These are phyloP conservation scores for Ensete glaucum DNA, from an alignment of 176 grass and related monocot genomes.

Conservation along the genomic window DNA sequence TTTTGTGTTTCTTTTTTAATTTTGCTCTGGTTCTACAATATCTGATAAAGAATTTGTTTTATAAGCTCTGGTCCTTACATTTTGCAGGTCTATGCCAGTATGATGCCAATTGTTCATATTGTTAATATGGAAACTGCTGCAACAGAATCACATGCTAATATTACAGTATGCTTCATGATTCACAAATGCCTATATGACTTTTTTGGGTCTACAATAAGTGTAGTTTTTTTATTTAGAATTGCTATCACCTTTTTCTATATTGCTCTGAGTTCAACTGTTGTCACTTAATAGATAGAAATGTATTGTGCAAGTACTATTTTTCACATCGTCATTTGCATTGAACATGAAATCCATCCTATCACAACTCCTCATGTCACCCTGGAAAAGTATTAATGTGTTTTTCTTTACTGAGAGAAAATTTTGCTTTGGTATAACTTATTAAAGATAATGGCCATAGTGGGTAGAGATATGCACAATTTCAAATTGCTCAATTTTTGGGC, in stretches of 20 bases:
- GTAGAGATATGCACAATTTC: too few species aligned
- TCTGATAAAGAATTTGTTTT: neutral
- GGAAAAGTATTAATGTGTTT: too few species aligned
- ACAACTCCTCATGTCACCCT: too few species aligned
- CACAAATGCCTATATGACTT: slow-evolving; percentile 15
- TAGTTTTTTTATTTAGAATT: neutral
- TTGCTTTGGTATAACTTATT: too few species aligned
- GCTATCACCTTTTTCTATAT: neutral
- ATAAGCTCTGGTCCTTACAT: neutral
- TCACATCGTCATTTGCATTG: too few species aligned
- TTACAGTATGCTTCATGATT: slow-evolving; percentile 47
- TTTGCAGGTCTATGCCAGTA: slow-evolving; percentile 70
- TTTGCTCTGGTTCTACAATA: neutral
- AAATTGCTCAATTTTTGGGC: too few species aligned
- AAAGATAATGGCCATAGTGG: too few species aligned
- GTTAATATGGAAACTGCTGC: slow-evolving; percentile 47
- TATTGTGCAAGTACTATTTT: too few species aligned
- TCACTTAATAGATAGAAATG: neutral
- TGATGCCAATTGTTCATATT: slow-evolving; percentile 69
- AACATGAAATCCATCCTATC: too few species aligned
- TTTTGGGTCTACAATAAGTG: neutral
- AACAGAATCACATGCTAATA: slow-evolving; percentile 71
- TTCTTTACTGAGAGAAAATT: too few species aligned
- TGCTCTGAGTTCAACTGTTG: neutral
- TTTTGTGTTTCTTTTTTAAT: neutral